Base-by-base conservation (phyloP, 2,329 filamentous ascomycete species). In the Aureobasidium sp. region DNA sequence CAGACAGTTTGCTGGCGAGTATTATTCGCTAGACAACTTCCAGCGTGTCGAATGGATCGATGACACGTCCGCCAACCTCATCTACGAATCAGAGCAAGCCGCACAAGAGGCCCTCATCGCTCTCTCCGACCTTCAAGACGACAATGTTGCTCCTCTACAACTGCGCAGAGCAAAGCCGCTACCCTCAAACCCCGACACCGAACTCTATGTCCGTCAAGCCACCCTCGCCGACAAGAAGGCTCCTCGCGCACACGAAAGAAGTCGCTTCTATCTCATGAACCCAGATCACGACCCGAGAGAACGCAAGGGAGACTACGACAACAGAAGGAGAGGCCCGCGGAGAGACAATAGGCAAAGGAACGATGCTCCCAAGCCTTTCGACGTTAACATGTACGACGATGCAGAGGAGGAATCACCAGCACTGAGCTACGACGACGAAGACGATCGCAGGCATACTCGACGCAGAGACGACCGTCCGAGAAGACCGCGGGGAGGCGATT, bases 21-120 rank as follows among this genome's bases (percentile, higher is more conserved):
- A 94, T 72, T 91, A 83, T 69, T 76, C 80, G 39, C 72, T 74
- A 15, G 78, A 81, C 61, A 70, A 77, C 58, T 78, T 86, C 62
- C 78, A 83, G 61, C 81, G 83, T 64, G 80, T 97, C 65, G 91
- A 97, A 76, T 99, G 94, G 94, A 91, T 99, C 66, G 90, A 97
- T 72, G 94, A 99, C 74, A 86, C 85, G 7, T 93, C 91, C 0
- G 90, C 91, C 65, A 97, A 97, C 71, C 79, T 97, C 59, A 75
- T 96, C 58, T 97, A 94, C 76, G 78, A 79, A 62, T 79, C 77
- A 39, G 70, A 78, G 13, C 77, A 81, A 48, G 74, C 80, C 13
- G 85, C 85, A 2, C 69, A 78, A 5, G 72, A 78, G 57, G 85
- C 84, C 25, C 75, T 88, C 29, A 69, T 72, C 36, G 83, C 65